Base-by-base conservation (phyloP, 164 flowering plant species). In the Cinnamomum micranthum region DNA sequence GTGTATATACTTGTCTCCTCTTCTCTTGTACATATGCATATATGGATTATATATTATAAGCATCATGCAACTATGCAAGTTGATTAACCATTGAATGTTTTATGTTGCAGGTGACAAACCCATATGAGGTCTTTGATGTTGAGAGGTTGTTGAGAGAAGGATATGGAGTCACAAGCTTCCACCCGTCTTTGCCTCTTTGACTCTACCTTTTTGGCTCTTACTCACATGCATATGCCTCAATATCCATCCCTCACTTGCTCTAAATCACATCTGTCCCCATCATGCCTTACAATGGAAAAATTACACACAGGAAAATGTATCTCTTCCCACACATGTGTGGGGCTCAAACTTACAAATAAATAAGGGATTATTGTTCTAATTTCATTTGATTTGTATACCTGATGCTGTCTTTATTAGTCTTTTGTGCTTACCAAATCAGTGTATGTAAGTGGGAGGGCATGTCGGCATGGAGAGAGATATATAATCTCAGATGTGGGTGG, bases 111-210 rank as follows among this genome's bases (percentile, higher is more conserved):
- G 87, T 78, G 80, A 77, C 84, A 80, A 83, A 72, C 75, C 82
- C 82, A 74, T 82, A 76, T 82, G 87, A 81, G 70, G 82, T 74
- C 75, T 78, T 75, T 71, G 87, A 81, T 65, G 68, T 80, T 80
- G 88, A 83, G 77, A 86, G 74, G 82, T 23, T 80, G 74, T 71
- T 78, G 66, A 86, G 87, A 78, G 88, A 82, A 74, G 86, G 81
- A 65, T 88, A 83, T 82, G 87, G 87, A 17, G 24, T 76, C 73
- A 68, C 81, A 72, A 72, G 71, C 72, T 82, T 79, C 79, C 82
- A 82, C 77, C 68, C 83, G 71, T 71, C 81, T 73, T 77, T 77
- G 79, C 81, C 79, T 60, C 59, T 79, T 77, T 82, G 85, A 84
- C 81, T 79, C 72, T 63, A 71, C 76, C 76, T 75, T 7, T 72